These are phyloP conservation scores for Neurospora crassa DNA, from an alignment of 2,329 filamentous ascomycete genomes.

Conservation along the genomic window DNA sequence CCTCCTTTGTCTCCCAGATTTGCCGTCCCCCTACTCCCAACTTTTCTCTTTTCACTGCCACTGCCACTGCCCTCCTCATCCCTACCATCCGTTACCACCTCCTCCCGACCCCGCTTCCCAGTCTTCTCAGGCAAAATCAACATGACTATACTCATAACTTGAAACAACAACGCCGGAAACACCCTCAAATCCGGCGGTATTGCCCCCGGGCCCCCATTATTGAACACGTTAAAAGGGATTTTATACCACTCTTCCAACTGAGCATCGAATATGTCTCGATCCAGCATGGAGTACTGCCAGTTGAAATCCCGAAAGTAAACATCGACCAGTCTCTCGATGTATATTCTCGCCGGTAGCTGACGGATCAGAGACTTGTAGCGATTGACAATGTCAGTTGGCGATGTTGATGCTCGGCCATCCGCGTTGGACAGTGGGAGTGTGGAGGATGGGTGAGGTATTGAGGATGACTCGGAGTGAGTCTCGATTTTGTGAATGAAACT, in stretches of 20 bases:
- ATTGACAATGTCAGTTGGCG: no score
- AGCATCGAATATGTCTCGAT: constrained; percentile 40
- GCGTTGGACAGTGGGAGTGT: no score
- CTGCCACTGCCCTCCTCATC: background rate
- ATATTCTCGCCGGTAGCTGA: constrained; percentile 44
- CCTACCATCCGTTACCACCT: background rate
- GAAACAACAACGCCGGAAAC: constrained; percentile 52
- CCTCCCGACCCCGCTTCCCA: constrained; percentile 21
- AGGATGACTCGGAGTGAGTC: constrained; percentile 12
- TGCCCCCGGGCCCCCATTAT: constrained; percentile 38
- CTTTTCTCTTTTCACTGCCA: background rate
- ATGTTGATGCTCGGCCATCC: no score
- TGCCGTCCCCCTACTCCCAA: background rate
- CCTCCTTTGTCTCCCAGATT: background rate
- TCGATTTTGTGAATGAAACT: constrained; percentile 47
- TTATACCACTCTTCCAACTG: constrained; percentile 46
- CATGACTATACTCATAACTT: constrained; percentile 45
- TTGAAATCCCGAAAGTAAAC: constrained; percentile 51
- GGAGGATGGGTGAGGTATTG: no score
- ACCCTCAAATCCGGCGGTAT: constrained; percentile 41
- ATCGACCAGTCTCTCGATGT: constrained; percentile 44
- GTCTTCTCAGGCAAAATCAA: constrained; percentile 39
- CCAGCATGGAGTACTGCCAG: constrained; percentile 47
- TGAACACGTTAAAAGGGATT: constrained; percentile 41
- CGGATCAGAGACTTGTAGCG: constrained; percentile 43